Conservation (phyloP, 768 basidiomycete genomes). For the Ramaria sp. region DNA sequence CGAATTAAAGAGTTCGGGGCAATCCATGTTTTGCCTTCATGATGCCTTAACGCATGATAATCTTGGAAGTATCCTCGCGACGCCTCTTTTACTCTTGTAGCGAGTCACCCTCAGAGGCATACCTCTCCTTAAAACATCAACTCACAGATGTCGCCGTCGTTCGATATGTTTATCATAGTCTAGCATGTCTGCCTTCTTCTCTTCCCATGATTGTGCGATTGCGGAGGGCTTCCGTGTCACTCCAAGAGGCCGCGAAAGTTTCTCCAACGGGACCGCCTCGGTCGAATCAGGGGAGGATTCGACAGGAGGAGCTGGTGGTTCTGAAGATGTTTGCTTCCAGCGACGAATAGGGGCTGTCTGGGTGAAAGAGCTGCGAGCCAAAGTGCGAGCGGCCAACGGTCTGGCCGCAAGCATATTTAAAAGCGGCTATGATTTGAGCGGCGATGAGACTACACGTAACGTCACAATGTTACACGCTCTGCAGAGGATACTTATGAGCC, state of each 20-base stretch:
- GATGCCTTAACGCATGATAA: constrained; percentile 61
- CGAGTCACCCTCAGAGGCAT: not conserved
- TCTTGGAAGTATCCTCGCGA: constrained; percentile 86
- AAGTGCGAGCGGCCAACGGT: not conserved
- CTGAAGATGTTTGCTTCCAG: not conserved
- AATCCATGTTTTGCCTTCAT: constrained; percentile 93
- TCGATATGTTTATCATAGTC: constrained; percentile 60
- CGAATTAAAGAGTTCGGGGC: constrained; percentile 83
- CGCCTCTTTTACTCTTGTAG: constrained; percentile 43
- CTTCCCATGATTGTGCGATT: constrained; percentile 42
- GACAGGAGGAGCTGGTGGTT: not conserved
- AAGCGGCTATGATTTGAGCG: no score
- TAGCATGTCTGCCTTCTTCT: constrained; percentile 57
- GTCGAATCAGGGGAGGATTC: not conserved
- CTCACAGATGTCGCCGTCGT: constrained; percentile 54
- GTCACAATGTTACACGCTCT: not conserved
- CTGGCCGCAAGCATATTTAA: not conserved
- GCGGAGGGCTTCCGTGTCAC: constrained; percentile 59
- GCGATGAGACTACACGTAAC: not conserved
- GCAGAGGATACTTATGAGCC: no score
- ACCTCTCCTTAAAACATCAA: not conserved
- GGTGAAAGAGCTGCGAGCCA: not conserved
- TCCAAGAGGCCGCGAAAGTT: constrained; percentile 53
- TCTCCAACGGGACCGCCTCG: not conserved
- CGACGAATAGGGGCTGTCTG: not conserved